These are phyloP conservation scores for Ceratocystiopsis sp. DNA, from an alignment of 2,329 filamentous ascomycete species.

Conservation along the genomic window DNA sequence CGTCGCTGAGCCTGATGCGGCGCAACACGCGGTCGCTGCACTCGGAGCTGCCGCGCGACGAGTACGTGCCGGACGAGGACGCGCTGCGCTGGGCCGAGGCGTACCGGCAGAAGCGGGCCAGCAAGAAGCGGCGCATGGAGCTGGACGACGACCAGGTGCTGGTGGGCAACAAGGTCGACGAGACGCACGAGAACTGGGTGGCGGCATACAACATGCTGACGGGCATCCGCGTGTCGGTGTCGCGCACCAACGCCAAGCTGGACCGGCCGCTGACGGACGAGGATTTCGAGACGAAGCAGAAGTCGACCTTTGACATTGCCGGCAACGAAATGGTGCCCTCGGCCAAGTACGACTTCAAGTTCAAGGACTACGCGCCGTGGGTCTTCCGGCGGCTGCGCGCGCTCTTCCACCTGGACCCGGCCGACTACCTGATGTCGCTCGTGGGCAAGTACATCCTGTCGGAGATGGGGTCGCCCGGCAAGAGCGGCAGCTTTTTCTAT, in stretches of 20 bases:
- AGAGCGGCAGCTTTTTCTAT: conserved; percentile 99
- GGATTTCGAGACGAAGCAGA: conserved; percentile 88
- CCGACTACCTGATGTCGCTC: conserved; percentile 94
- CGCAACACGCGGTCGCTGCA: conserved; percentile 71
- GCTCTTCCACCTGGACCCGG: conserved; percentile 82
- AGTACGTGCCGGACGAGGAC: conserved; percentile 75
- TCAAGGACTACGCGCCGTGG: conserved; percentile 99
- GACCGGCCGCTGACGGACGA: conserved; percentile 77
- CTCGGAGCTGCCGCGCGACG: conserved; percentile 70
- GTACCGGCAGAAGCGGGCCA: conserved; percentile 79
- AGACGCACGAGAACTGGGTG: conserved; percentile 92
- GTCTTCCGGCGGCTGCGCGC: conserved; percentile 85
- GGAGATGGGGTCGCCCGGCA: conserved; percentile 89
- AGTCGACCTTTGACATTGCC: conserved; percentile 97
- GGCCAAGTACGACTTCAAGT: conserved; percentile 99
- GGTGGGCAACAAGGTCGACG: conserved; percentile 93
- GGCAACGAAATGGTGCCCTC: conserved; percentile 95
- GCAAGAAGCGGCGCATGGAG: conserved; percentile 66
- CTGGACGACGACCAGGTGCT: conserved; percentile 85
- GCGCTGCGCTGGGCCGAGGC: conserved; percentile 84
- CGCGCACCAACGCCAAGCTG: conserved; percentile 89
- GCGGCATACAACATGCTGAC: conserved; percentile 99
- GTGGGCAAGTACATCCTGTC: conserved; percentile 98
- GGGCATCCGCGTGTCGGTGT: conserved; percentile 92
- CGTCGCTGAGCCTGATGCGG: conserved; percentile 68